Evolutionary conservation across 257 asterid species (phyloP), one percentile per base, ranked within the genome.

Genomic region (Ehretia macrophylla): DNA sequence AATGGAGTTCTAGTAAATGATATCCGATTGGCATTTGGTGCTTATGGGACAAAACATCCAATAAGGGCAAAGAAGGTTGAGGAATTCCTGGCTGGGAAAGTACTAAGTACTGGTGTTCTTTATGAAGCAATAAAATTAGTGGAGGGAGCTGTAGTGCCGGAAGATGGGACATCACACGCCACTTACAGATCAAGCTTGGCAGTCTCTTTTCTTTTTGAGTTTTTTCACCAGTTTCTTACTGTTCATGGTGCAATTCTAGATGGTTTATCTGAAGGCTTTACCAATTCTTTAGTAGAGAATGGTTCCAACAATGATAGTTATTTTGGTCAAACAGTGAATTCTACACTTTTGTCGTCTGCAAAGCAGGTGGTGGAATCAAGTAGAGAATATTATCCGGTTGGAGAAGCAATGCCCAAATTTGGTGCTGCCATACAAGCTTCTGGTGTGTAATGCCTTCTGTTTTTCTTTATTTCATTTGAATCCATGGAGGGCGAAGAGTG

Each of bases 391-490:
- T 71, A 74, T 75, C 95, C 95, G 13, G 95, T 87, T 14, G 94
- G 95, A 64, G 83, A 80, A 74, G 82, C 88, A 12, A 70, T 80
- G 74, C 51, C 63, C 12, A 85, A 85, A 70, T 59, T 56, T 60
- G 90, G 85, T 46, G 81, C 88, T 69, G 58, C 81, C 66, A 67
- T 85, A 32, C 95, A 85, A 83, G 87, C 86, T 68, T 76, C 91
- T 48, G 95, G 91, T 81, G 66, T 44, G 79, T 71, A 45, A 50
- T 51, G 44, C 4, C 37, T 62, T 65, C 55, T 16, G 17, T 27
- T 59, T 69, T 5, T 21, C 8, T 58, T 35, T 61, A 58, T 14
- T n/a, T 20, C 27, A 35, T 48, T 27, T 27, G 6, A 27, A 27
- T 27, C 35, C 35, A 27, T 6, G 35, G 4, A 27, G 6, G 35